Evolutionary conservation across 257 asterid species (phyloP).

Genomic region (Solanum appendiculatum): DNA sequence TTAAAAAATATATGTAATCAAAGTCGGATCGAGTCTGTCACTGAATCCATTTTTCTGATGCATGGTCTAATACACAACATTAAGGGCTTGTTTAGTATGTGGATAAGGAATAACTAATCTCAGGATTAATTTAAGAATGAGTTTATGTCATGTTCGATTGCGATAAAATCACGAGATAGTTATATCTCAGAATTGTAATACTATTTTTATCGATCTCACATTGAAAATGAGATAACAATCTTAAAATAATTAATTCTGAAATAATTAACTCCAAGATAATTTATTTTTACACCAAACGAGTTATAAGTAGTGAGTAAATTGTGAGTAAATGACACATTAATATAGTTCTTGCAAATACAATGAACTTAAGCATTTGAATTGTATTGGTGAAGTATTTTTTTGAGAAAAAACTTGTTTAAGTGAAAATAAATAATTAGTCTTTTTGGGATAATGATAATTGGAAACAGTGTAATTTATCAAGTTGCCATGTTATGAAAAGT

Average conservation of each 20-base stretch:
- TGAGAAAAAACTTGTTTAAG: background rate
- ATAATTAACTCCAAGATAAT: too few relatives aligned
- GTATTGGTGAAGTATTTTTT: background rate
- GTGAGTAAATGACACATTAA: background rate
- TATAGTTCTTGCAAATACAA: background rate
- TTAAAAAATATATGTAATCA: too few relatives aligned
- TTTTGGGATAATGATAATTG: background rate
- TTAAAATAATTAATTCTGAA: too few relatives aligned
- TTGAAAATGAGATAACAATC: background rate
- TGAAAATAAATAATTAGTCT: background rate
- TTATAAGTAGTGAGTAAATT: background rate
- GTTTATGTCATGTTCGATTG: background rate
- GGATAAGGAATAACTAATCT: background rate
- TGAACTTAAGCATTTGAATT: background rate
- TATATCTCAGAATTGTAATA: too few relatives aligned
- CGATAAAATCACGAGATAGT: background rate
- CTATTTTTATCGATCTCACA: too few relatives aligned
- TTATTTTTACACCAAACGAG: background rate
- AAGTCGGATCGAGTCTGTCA: background rate
- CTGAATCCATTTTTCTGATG: background rate
- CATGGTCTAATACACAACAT: too few relatives aligned
- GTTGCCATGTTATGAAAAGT: background rate
- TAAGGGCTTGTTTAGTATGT: too few relatives aligned
- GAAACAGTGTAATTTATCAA: background rate
- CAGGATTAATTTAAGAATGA: rapidly evolving